Evolutionary conservation across 768 basidiomycete genomes (phyloP), one percentile per base, ranked within the genome.

Genomic region (Boletus rubropictus): DNA sequence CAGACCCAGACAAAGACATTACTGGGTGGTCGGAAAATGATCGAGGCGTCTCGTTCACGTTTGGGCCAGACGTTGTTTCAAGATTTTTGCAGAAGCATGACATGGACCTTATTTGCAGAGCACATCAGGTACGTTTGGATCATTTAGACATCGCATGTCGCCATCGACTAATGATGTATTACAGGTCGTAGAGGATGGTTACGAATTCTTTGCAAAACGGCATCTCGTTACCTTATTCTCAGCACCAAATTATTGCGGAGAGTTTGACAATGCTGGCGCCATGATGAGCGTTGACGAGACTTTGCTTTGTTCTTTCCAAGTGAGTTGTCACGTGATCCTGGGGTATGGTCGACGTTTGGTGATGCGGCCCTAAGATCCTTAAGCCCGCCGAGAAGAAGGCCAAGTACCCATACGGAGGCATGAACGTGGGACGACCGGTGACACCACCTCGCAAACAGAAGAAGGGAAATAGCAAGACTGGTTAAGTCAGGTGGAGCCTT

Each of bases 211-310:
- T 61, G 94, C 94, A 38, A 97, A 98, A 72, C 79, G 95, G 55
- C 93, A 95, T 72, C 70, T 98, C 56, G 95, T 98, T 55, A 98
- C 95, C 35, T 68, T 98, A 37, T 98, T 98, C 74, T 95, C 92
- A 20, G 95, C 95, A 42, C 95, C 95, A 49, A 90, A 91, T 73
- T 90, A 91, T 61, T 90, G 87, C 58, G 88, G 91, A 54, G 89
- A 98, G 73, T 99, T 99, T 61, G 95, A 99, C 69, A 99, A 99
- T 67, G 94, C 95, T 4, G 95, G 95, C 31, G 95, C 95, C 28
- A 99, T 99, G 95, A 99, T 98, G 95, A 93, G 89, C 61, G 95
- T 99, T 35, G 95, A 97, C 60, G 95, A 97, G 71, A 96, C 95
- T 8, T 68, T 98, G 55, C 68, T 98, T 54, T 97, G 95, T 72